Evolutionary conservation across 345 rosid species (phyloP), one percentile per base, ranked within the genome.

Genomic region (Arabidopsis suecica): DNA sequence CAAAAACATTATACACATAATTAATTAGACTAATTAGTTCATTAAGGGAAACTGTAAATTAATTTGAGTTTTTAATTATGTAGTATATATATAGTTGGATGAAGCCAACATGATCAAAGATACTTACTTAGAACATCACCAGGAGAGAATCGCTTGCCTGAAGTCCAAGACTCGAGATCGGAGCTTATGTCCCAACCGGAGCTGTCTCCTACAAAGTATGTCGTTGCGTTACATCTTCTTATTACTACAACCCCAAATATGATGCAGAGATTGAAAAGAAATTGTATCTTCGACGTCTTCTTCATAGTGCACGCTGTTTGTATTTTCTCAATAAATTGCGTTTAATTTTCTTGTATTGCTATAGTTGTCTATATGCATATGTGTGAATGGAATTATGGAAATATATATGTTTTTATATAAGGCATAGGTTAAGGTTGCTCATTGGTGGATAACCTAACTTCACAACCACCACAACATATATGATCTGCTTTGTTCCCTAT

Each of bases 111-210:
- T 16, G 18, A 16, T 16, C 18, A 16, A 16, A 80, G 16, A 42
- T 6, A 80, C 87, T 80, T 85, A 90, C 97, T 8, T 54, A 96
- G 73, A 75, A 72, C 68, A 73, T 96, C 99, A 34, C 97, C 99
- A 9, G 88, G 89, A n/a, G 72, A 41, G 78, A 95, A 95, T 28
- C 34, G 82, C 78, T 90, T 92, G 83, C 68, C 88, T 12, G 8
- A 63, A 0, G 83, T n/a, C 99, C 99, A 95, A 22, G 93, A 50
- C 50, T 81, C 89, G 55, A 96, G 88, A 78, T 86, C 79, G 1
- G 88, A 75, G 83, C 98, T 93, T 22, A 93, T 83, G 84, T 96
- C 98, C 99, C 99, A 93, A 5, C 98, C 97, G 0, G 99, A 83
- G 38, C 11, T 83, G 72, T 88, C 99, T 1, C 99, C 99, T 2